Conservation (phyloP, 2,329 filamentous ascomycete genomes). For the Myriosclerotinia duriaeana region DNA sequence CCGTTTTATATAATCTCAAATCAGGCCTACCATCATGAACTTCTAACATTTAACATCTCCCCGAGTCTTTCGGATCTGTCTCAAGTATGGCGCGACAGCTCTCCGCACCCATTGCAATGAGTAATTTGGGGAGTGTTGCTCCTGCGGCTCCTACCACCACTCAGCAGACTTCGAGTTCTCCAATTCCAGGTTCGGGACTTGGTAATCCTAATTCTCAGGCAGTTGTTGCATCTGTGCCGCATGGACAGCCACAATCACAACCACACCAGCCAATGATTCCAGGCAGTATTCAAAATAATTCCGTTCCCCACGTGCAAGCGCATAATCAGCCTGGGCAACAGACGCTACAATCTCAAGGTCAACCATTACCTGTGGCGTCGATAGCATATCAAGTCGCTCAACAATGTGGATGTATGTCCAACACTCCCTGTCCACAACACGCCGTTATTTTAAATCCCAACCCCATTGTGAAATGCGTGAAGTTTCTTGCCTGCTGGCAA, state of each 20-base stretch:
- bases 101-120: neutral
- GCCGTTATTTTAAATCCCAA: neutral
- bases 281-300: neutral
- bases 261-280: neutral
- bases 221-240: neutral
- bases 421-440: neutral
- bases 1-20: too few relatives aligned
- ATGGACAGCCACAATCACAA: neutral
- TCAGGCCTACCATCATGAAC: neutral
- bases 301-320: neutral
- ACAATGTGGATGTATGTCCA: neutral
- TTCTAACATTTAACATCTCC: neutral
- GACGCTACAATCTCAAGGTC: neutral
- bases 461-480: neutral
- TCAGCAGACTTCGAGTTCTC: neutral
- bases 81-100: neutral
- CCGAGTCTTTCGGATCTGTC: neutral
- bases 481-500: neutral
- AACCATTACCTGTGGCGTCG: neutral
- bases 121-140: neutral
- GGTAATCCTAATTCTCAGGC: neutral
- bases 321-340: neutral
- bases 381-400: neutral
- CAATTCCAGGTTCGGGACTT: too few relatives aligned
- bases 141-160: neutral